A percentile compares a stretch with the other conserved stretches of the same genome.
These are phyloP conservation scores for Penicillium fimorum DNA, from an alignment of 495 filamentous ascomycete species.

Conservation along the genomic window DNA sequence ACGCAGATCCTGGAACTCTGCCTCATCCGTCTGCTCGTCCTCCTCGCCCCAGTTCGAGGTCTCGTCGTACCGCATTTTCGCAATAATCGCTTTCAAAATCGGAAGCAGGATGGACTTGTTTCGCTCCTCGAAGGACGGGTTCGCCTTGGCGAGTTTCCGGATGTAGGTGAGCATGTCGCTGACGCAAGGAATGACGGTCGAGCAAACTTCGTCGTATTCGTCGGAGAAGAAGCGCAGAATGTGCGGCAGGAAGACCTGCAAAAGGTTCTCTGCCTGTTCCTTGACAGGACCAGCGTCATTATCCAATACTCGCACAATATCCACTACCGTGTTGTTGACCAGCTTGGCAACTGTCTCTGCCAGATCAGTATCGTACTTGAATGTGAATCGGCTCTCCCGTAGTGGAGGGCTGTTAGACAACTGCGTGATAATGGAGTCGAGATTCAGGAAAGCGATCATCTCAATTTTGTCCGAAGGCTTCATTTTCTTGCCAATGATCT, in stretches of 20 bases:
- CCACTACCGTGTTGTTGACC: slow-evolving; percentile 83
- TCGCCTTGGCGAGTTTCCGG: slow-evolving; percentile 67
- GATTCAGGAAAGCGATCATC: slow-evolving; percentile 86
- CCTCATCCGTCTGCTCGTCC: slow-evolving; percentile 92
- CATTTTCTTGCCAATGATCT: slow-evolving; percentile 98
- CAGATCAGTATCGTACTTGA: slow-evolving; percentile 88
- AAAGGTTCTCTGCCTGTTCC: slow-evolving; percentile 66
- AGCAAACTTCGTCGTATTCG: slow-evolving; percentile 96
- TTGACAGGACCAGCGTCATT: slow-evolving; percentile 53
- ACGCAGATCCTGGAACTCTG: slow-evolving; percentile 94
- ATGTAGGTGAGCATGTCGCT: slow-evolving; percentile 87
- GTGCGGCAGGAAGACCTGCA: slow-evolving; percentile 78
- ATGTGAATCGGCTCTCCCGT: slow-evolving; percentile 70
- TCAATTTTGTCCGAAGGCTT: slow-evolving; percentile 85
- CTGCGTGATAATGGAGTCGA: slow-evolving; percentile 75
- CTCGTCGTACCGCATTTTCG: slow-evolving; percentile 96
- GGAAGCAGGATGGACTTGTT: slow-evolving; percentile 78
- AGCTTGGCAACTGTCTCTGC: slow-evolving; percentile 93
- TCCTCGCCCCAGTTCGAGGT: slow-evolving; percentile 92
- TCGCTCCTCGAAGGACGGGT: slow-evolving; percentile 57
- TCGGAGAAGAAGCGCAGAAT: slow-evolving; percentile 93
- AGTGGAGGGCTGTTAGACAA: slow-evolving; percentile 78
- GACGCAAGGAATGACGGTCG: slow-evolving; percentile 85
- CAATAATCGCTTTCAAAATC: slow-evolving; percentile 84
- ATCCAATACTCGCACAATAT: slow-evolving; percentile 79